Evolutionary conservation across 306 rosid species (phyloP).

Genomic region (Cicer yamashitae): DNA sequence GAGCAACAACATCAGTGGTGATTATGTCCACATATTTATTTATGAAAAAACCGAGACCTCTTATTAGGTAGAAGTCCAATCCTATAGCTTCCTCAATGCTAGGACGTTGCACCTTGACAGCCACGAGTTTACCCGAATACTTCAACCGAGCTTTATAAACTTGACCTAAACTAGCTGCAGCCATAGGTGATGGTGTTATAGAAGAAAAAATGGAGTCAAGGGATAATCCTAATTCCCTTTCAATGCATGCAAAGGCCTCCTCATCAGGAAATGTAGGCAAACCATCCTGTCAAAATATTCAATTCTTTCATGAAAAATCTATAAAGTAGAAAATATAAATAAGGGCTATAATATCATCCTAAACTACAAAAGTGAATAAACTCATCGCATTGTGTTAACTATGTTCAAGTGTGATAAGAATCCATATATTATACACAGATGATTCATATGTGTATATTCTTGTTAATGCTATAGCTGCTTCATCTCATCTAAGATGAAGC

Average conservation of each 20-base stretch:
- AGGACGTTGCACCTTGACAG: slow-evolving; percentile 93
- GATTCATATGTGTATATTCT: neutral
- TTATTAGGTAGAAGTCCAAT: slow-evolving; percentile 83
- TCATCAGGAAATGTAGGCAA: slow-evolving; percentile 86
- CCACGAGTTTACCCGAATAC: slow-evolving; percentile 69
- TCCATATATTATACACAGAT: slow-evolving; percentile 9
- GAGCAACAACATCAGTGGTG: slow-evolving; percentile 81
- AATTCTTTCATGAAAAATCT: slow-evolving; percentile 4
- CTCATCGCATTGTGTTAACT: slow-evolving; percentile 20
- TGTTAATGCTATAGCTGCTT: no score
- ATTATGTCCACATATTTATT: slow-evolving; percentile 81
- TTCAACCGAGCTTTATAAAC: slow-evolving; percentile 84
- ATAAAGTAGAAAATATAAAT: slow-evolving; percentile 2
- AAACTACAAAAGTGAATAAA: slow-evolving; percentile 14
- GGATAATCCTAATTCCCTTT: slow-evolving; percentile 69
- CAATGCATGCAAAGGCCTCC: slow-evolving; percentile 87
- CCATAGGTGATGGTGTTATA: slow-evolving; percentile 82
- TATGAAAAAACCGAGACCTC: slow-evolving; percentile 75
- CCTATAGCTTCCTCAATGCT: slow-evolving; percentile 90
- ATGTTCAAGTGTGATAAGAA: neutral
- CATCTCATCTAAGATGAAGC: neutral
- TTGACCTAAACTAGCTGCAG: slow-evolving; percentile 96
- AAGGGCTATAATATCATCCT: slow-evolving; percentile 34
- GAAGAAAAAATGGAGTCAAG: slow-evolving; percentile 74
- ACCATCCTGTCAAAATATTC: slow-evolving; percentile 68